Conservation (phyloP, 164 flowering plant genomes). For the Liriodendron chinense region DNA sequence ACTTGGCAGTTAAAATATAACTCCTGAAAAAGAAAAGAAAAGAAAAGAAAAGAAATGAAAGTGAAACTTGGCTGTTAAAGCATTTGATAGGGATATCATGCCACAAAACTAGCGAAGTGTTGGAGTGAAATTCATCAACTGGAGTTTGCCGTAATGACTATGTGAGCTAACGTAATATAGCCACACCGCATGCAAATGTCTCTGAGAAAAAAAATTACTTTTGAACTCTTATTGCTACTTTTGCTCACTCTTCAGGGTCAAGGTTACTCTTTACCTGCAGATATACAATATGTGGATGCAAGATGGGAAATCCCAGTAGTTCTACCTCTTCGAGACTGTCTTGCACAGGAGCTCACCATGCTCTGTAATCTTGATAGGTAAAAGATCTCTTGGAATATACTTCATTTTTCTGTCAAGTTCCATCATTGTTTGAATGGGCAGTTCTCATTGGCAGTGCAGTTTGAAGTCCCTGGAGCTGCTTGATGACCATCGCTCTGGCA, state of each 20-base stretch:
- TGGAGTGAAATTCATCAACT: neutral
- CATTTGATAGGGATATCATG: neutral
- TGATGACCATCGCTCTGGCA: constrained; percentile 42
- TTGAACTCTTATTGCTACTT: neutral
- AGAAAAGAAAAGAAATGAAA: no score
- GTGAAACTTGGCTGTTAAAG: neutral
- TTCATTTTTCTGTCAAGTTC: neutral
- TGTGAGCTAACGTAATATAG: neutral
- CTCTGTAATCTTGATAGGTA: constrained; percentile 80
- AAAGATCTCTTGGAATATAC: neutral
- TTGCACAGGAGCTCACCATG: constrained; percentile 63
- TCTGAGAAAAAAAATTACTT: neutral
- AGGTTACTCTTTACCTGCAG: constrained; percentile 94
- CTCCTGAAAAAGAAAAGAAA: no score
- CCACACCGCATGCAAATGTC: neutral
- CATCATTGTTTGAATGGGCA: constrained; percentile 13
- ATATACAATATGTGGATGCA: constrained; percentile 92
- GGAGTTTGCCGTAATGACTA: neutral
- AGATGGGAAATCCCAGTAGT: constrained; percentile 86
- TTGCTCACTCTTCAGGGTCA: constrained; percentile 83
- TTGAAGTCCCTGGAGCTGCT: constrained; percentile 55
- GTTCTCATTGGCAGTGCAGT: constrained; percentile 52
- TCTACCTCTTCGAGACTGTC: constrained; percentile 94
- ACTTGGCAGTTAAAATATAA: no score
- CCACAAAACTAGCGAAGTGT: neutral